Evolutionary conservation across 352 stramenopile genomes (phyloP), one percentile per base, ranked within the genome.

Genomic region (Phytophthora constricta): DNA sequence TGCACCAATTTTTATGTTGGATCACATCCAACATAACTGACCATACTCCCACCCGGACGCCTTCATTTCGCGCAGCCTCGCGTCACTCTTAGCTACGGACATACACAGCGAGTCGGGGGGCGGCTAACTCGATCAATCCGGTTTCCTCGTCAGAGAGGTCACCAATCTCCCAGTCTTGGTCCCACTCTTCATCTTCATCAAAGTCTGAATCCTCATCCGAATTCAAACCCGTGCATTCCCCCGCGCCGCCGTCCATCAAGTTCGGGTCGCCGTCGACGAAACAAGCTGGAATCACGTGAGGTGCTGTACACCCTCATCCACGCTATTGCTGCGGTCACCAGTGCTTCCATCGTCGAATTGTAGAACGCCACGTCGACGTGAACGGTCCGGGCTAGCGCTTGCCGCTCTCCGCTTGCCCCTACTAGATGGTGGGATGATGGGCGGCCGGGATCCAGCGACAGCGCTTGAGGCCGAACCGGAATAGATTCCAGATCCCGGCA

Each of bases 1-100:
- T 19, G 16, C 10, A 22, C n/a, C 4, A 20, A 19, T 1, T 19
- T 9, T 39, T 58, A 65, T 58, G 26, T 52, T 55, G 19, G n/a
- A 50, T 42, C 37, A 4, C n/a, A n/a, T 27, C n/a, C 47, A 52
- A 17, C 57, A 65, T 65, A 58, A 51, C 47, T 26, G 43, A 54
- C 57, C 47, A 28, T 58, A 58, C 20, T 65, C 57, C 45, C 56
- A 56, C 23, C 31, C 45, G 17, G 1, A 26, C 1, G 31, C 31
- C 31, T 37, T 37, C 31, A 37, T 37, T 13, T 13, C 31, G 7
- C 7, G 7, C 31, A 37, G 7, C 31, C 13, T 7, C 31, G 31
- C 13, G 7, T 37, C 13, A 11, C 31, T 37, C 31, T 37, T 37
- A 11, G 31, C 31, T 7, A 37, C 13, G 7, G 13, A 37, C 13